Base-by-base conservation (phyloP, 371 early-diverging fungal genomes). In the Mortierella polycephala region DNA sequence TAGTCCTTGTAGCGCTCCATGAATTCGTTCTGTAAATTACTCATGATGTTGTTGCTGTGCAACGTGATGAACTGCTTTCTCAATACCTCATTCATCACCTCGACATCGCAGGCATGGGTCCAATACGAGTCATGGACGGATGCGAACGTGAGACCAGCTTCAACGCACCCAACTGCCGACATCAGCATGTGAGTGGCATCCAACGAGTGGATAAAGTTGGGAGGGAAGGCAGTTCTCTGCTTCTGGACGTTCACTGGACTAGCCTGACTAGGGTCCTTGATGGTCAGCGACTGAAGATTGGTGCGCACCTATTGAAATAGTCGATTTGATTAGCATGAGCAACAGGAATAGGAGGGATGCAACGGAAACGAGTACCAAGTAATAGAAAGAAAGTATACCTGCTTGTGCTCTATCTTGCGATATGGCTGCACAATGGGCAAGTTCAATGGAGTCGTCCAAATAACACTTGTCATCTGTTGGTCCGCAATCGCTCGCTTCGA, bases 71-170 rank as follows among this genome's bases (percentile, higher is more conserved):
- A 99, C 74, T 96, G 91, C 55, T 96, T 93, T 54, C 98, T 92
- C 51, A 99, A 84, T 13, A 96, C 88, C 60, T 75, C 79, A 80
- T 92, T 92, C 96, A 99, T 95, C 37, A 62, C 76, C 77, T 96
- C 94, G 0, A 97, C 92, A 83, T 96, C 95, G 72, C 91, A 90
- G 0, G 98, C 96, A 70, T 99, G 99, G 0, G 98, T 97, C 99
- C 99, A 99, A 84, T 95, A 99, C 74, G 95, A 95, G 83, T 99
- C 99, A 84, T 99, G 99, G 20, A 99, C 99, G 7, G 97, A 90
- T 0, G 98, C 97, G 87, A 98, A 99, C 1, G 89, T 84, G 74
- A 98, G 75, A 12, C 91, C 92, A 30, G 88, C 86, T 50, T 86
- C 83, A 46, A 95, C 88, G 83, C 97, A 98, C 49, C 90, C 91